phyloP scores from a whole-genome alignment of 495 filamentous ascomycete genomes.

The Neurospora sp. region DNA sequence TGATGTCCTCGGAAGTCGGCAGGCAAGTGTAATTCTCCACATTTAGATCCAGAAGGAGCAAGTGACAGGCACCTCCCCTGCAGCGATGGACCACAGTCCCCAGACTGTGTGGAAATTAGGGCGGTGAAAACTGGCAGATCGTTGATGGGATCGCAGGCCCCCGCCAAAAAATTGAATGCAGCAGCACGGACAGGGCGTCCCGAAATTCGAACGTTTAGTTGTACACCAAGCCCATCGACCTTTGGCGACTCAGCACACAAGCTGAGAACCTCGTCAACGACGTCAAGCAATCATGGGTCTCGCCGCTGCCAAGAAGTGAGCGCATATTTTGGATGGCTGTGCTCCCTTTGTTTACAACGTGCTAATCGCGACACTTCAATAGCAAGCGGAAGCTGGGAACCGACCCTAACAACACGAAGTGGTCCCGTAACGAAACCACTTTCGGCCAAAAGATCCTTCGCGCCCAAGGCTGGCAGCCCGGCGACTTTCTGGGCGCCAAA shows the following conservation, averaged over 20 bases:
- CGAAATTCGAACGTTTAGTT: slow-evolving; percentile 3
- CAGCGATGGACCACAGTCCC: not conserved
- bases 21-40: not conserved
- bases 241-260: slow-evolving; percentile 5
- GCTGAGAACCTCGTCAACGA: slow-evolving; percentile 5
- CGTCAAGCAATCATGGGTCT: slow-evolving; percentile 52
- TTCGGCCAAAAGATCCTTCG: slow-evolving; percentile 84
- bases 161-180: slow-evolving; percentile 17
- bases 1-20: not conserved
- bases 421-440: slow-evolving; percentile 67
- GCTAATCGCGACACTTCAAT: not conserved
- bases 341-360: not conserved
- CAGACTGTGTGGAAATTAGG: not conserved
- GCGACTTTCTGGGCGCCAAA: slow-evolving; percentile 64
- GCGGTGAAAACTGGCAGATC: slow-evolving; percentile 18
- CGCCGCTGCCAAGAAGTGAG: slow-evolving; percentile 61
- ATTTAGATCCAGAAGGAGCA: not conserved
- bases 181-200: not conserved
- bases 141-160: slow-evolving; percentile 9
- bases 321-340: not conserved
- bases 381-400: slow-evolving; percentile 75
- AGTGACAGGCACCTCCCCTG: slow-evolving; percentile 5
- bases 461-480: slow-evolving; percentile 82
- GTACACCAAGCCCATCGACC: not conserved
- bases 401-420: slow-evolving; percentile 91